Conservation (phyloP, 2,329 filamentous ascomycete species). For the Hirsutella minnesotensis region DNA sequence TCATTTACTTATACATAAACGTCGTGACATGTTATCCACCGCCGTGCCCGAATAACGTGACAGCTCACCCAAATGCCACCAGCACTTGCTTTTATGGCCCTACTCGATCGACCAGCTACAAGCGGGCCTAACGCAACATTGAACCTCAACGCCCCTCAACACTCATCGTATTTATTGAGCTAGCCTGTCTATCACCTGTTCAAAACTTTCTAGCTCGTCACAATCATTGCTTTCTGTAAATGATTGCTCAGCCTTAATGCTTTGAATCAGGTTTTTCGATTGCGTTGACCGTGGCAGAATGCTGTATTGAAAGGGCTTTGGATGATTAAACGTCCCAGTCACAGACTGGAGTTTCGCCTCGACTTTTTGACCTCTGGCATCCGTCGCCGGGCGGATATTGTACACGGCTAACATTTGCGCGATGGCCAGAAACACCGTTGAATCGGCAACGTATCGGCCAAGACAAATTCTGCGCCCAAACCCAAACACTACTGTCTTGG, state of each 20-base stretch:
- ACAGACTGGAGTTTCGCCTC: slow-evolving; percentile 8
- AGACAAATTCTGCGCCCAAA: slow-evolving; percentile 25
- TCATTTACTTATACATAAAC: no score
- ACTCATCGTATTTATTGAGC: no score
- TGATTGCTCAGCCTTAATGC: slow-evolving; percentile 1
- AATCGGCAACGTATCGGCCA: slow-evolving; percentile 18
- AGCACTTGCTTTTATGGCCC: no score
- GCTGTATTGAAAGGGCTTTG: neutral
- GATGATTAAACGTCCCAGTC: slow-evolving; percentile 1
- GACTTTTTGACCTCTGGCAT: slow-evolving; percentile 23
- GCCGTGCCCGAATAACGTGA: no score
- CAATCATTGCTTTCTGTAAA: slow-evolving; percentile 1
- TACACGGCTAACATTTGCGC: slow-evolving; percentile 27
- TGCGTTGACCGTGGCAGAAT: neutral
- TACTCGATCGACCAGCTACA: no score
- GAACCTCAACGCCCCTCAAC: no score
- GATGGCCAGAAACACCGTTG: slow-evolving; percentile 19
- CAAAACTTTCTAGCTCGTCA: no score
- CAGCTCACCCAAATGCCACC: no score
- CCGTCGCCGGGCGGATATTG: slow-evolving; percentile 12
- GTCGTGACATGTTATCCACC: no score
- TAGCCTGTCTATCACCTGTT: no score
- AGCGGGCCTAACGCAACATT: no score
- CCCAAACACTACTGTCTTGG: slow-evolving; percentile 16
- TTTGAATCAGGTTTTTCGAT: neutral